Evolutionary conservation across 106 monocot genomes (phyloP), one percentile per base, ranked within the genome.

Genomic region (Dendrobium chrysotoxum): DNA sequence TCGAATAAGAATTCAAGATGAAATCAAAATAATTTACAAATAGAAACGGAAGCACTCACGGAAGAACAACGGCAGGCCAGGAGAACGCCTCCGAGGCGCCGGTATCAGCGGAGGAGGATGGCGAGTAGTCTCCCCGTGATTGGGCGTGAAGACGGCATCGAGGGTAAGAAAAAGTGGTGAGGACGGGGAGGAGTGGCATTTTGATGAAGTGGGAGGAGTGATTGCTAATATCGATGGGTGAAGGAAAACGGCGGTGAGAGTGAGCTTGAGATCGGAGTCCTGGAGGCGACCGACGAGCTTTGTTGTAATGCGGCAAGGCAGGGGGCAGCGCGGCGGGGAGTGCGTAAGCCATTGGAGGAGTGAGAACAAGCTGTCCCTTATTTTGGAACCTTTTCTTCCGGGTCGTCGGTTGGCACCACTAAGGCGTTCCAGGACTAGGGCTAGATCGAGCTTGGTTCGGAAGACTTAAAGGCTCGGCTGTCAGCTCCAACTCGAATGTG

Each of bases 21-120:
- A 6, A 39, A 75, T 77, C 30, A 53, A 53, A 15, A 4, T 41
- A 40, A 68, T 15, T 73, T 15, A 5, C 11, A 17, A 11, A 79
- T 31, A 40, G 40, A 17, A 31, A 81, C 21, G 12, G 1, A 18
- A 68, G 0, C 21, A 66, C 88, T 89, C 77, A 96, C 95, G 91
- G 95, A 65, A 91, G 85, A 77, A 96, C 38, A 15, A 90, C 53
- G 11, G 95, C 86, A 41, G 89, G 28, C 93, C 91, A 96, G 25
- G 82, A 73, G 81, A 96, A 89, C 25, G 72, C 30, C 15, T 87
- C 88, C 5, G 45, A 67, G 4, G 31, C 83, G 31, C 30, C 72
- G 1, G 71, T 77, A 61, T 83, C 87, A 3, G 40, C 80, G 18
- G 30, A 61, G n/a, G 16, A 50, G 0, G 75, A 47, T 4, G 57